Evolutionary conservation across 352 stramenopile genomes (phyloP).

Genomic region (Elongisporangium anandrum): DNA sequence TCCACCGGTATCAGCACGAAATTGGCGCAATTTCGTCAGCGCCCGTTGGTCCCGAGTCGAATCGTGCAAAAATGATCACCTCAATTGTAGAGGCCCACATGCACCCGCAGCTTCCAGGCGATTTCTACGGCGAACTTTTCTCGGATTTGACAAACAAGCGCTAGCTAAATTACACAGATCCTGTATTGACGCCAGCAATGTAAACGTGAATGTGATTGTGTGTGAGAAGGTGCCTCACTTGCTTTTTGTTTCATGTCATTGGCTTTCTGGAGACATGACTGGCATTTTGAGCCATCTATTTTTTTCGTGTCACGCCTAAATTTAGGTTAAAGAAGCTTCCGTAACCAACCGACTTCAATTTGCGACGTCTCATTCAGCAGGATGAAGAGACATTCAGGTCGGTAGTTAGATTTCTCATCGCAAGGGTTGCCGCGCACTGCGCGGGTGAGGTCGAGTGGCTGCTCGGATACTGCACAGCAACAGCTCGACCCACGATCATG

Average conservation of each 20-base stretch:
- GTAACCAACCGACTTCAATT: neutral
- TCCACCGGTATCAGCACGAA: slow-evolving; percentile 72
- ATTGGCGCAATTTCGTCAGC: slow-evolving; percentile 59
- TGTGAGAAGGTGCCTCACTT: neutral
- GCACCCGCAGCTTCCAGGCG: slow-evolving; percentile 71
- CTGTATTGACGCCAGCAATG: neutral
- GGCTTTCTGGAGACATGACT: too few species aligned
- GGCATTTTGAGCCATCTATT: neutral
- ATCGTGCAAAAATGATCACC: slow-evolving; percentile 65
- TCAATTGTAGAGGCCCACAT: slow-evolving; percentile 79
- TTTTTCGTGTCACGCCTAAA: neutral
- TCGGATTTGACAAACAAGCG: slow-evolving; percentile 34
- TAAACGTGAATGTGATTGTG: neutral
- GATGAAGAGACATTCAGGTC: neutral
- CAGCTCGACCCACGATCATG: neutral
- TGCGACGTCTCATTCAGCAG: neutral
- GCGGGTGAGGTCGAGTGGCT: neutral
- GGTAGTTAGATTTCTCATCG: neutral
- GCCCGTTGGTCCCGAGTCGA: slow-evolving; percentile 63
- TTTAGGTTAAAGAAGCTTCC: neutral
- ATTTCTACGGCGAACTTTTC: slow-evolving; percentile 86
- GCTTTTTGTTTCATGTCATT: neutral
- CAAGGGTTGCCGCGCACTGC: neutral
- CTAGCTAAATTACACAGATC: neutral
- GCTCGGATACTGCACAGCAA: too few species aligned